Evolutionary conservation across 345 rosid genomes (phyloP).

Genomic region (Arabidopsis thaliana): DNA sequence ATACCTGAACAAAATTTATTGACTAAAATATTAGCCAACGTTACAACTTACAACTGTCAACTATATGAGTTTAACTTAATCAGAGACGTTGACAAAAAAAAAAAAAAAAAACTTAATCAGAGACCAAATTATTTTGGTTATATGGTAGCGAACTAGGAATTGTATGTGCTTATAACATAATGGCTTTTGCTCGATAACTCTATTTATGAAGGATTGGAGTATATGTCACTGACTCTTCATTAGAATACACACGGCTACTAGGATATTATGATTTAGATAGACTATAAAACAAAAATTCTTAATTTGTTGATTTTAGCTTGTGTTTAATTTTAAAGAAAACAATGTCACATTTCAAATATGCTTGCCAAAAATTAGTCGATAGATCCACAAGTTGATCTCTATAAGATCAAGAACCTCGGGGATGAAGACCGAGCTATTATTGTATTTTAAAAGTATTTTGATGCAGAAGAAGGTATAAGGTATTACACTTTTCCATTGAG

Average conservation of each 20-base stretch:
- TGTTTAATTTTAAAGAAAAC: not conserved
- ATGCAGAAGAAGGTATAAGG: not conserved
- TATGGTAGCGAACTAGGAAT: not conserved
- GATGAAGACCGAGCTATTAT: too few relatives aligned
- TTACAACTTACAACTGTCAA: not conserved
- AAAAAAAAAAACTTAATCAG: too few relatives aligned
- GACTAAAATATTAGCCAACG: not conserved
- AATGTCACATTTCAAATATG: not conserved
- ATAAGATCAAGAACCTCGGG: too few relatives aligned
- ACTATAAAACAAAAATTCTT: not conserved
- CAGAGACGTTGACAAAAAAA: too few relatives aligned
- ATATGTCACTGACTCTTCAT: not conserved
- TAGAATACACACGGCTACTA: not conserved
- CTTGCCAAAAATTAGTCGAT: not conserved
- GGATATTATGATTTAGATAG: not conserved
- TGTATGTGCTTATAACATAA: too few relatives aligned
- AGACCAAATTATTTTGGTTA: not conserved
- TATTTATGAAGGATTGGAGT: not conserved
- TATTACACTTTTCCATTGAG: not conserved
- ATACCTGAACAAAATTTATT: too few relatives aligned
- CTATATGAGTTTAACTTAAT: not conserved
- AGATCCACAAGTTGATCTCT: not conserved
- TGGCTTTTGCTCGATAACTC: not conserved
- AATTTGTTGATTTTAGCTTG: not conserved
- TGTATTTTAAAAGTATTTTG: not conserved